Evolutionary conservation across 345 rosid species (phyloP), one percentile per base, ranked within the genome.

Genomic region (Populus nigra): DNA sequence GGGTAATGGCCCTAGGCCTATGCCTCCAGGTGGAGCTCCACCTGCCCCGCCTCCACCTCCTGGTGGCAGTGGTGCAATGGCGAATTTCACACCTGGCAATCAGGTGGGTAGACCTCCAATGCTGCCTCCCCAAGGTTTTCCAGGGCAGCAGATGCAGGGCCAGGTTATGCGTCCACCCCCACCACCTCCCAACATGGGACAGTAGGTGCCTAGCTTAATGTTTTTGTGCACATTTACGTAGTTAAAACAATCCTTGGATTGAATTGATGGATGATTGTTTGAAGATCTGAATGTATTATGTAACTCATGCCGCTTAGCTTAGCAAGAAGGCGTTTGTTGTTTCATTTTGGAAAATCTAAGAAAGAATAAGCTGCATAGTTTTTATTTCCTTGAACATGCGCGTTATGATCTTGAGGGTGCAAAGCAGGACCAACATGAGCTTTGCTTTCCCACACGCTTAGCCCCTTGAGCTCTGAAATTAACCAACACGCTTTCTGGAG

Each of bases 11-110:
- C 87, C 88, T 53, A 86, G 93, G 79, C 85, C 91, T 29, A 88
- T 88, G 88, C 94, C 91, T 70, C 93, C 88, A 6, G 90, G 92
- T 35, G 90, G 92, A 71, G 82, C 87, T 76, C 89, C 94, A 27
- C 83, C 90, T 43, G 83, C 90, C 20, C 94, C 92, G 41, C 94
- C 93, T 18, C 92, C 92, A 47, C 94, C 97, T 50, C 86, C 94
- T n/a, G 89, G 89, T 39, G 91, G 93, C 27, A 76, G 87, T 69
- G 94, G 93, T n/a, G 45, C 88, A 69, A 85, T 87, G 90, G 79
- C 88, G 50, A 90, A 85, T 80, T 91, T 88, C 83, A 84, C 90
- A 50, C 88, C 94, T 2, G 88, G 91, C n/a, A 47, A 75, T 47
- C 89, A 83, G 47, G 47, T 77, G 81, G 85, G 83, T 63, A 81